Evolutionary conservation across 1,284 basidiomycete genomes (phyloP).

Genomic region (Ganoderma lucidum): DNA sequence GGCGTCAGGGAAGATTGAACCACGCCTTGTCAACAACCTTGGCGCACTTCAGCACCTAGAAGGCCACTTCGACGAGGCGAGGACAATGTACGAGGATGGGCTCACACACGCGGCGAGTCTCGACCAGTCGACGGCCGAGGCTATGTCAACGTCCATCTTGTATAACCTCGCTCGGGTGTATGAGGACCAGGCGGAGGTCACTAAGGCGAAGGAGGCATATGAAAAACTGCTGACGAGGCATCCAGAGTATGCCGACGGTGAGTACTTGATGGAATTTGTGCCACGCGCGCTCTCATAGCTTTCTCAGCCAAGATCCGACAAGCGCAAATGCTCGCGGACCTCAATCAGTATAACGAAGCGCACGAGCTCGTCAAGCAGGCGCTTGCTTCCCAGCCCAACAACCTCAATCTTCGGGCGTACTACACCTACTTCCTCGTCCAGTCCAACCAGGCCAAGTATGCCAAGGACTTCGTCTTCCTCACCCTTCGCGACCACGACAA

Average conservation of each 20-base stretch:
- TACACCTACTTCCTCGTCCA: constrained; percentile 91
- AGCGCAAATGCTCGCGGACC: constrained; percentile 75
- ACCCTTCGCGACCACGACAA: constrained; percentile 87
- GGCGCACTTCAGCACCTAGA: constrained; percentile 82
- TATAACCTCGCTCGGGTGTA: constrained; percentile 92
- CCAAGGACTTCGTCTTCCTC: constrained; percentile 86
- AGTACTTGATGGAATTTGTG: constrained; percentile 37
- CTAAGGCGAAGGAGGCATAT: constrained; percentile 84
- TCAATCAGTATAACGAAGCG: constrained; percentile 80
- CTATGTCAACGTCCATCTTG: constrained; percentile 80
- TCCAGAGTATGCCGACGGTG: constrained; percentile 94
- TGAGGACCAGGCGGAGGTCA: constrained; percentile 80
- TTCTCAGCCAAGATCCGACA: constrained; percentile 83
- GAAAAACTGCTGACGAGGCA: constrained; percentile 85
- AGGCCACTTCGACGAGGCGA: constrained; percentile 63
- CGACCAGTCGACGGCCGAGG: constrained; percentile 62
- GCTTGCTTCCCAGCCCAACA: constrained; percentile 71
- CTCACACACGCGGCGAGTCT: constrained; percentile 63
- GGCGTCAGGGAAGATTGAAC: constrained; percentile 57
- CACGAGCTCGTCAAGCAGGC: constrained; percentile 90
- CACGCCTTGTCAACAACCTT: constrained; percentile 85
- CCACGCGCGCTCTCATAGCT: not conserved
- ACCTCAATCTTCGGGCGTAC: constrained; percentile 85
- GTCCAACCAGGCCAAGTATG: constrained; percentile 71
- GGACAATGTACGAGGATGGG: constrained; percentile 71